Conservation (phyloP, 2,329 filamentous ascomycete species). For the Sporothrix inflata region DNA sequence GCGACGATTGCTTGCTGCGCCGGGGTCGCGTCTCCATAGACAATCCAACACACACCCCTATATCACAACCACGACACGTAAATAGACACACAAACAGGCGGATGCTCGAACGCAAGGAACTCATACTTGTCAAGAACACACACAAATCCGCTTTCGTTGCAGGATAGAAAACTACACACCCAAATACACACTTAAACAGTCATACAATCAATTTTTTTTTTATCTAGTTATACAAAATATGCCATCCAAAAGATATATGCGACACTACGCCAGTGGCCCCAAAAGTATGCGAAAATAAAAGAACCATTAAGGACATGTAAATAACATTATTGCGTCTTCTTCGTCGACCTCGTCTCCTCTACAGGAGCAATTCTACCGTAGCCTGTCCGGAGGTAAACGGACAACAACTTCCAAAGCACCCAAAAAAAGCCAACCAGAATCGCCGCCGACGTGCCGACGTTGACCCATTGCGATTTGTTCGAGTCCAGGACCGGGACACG, state of each 20-base stretch:
- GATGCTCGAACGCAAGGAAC: neutral
- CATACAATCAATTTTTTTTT: neutral
- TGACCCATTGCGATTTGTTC: slow-evolving; percentile 53
- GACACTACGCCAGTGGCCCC: neutral
- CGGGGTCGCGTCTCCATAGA: neutral
- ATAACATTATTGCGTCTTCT: slow-evolving; percentile 32
- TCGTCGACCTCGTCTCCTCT: slow-evolving; percentile 32
- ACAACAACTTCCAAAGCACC: slow-evolving; percentile 64
- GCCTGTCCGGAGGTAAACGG: slow-evolving; percentile 43
- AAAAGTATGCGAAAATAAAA: neutral
- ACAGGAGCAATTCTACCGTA: slow-evolving; percentile 36
- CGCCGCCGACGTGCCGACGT: slow-evolving; percentile 59
- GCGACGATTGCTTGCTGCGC: neutral
- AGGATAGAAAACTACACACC: neutral
- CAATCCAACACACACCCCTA: neutral
- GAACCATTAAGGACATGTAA: neutral
- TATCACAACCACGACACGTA: neutral
- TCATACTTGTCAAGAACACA: neutral
- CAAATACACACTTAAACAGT: neutral
- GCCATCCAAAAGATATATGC: neutral
- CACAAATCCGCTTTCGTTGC: neutral
- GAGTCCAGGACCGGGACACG: slow-evolving; percentile 68
- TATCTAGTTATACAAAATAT: neutral
- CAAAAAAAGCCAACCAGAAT: slow-evolving; percentile 70
- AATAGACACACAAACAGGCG: slow-evolving; percentile 5